A percentile compares a stretch with the other conserved stretches of the same genome.
Conservation (phyloP, 2,329 filamentous ascomycete species). For the Ophiostoma tasmaniense region DNA sequence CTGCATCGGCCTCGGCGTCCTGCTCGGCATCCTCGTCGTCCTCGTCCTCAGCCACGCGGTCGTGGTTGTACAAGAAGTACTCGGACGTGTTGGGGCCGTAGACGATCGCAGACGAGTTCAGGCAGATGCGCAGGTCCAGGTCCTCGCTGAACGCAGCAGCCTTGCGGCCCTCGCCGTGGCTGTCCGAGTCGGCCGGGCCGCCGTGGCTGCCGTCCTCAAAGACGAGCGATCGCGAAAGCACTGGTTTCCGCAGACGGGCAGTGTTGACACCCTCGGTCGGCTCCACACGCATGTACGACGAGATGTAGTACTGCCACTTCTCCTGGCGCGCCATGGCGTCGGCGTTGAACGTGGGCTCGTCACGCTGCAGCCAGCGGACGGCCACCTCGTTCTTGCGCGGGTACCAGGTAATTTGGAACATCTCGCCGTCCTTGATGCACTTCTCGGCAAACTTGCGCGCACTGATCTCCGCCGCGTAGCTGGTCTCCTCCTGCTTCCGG, state of each 20-base stretch:
- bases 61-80: constrained; percentile 63
- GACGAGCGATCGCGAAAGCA: constrained; percentile 59
- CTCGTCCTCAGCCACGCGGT: constrained; percentile 49
- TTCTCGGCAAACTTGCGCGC: constrained; percentile 89
- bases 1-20: neutral
- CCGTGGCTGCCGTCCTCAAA: constrained; percentile 5
- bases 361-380: constrained; percentile 60
- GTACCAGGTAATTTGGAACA: constrained; percentile 81
- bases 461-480: constrained; percentile 80
- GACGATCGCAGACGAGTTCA: constrained; percentile 71
- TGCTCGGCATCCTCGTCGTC: constrained; percentile 12
- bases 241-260: constrained; percentile 56
- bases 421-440: constrained; percentile 82
- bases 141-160: constrained; percentile 56
- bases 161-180: constrained; percentile 51
- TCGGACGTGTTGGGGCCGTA: constrained; percentile 64
- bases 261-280: constrained; percentile 72
- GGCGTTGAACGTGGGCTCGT: constrained; percentile 72
- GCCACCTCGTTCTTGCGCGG: constrained; percentile 60
- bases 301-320: constrained; percentile 91
- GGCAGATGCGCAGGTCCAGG: constrained; percentile 63
- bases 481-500: constrained; percentile 74
- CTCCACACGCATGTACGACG: constrained; percentile 80
- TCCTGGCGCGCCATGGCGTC: constrained; percentile 79
- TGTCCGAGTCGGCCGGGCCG: constrained; percentile 32